phyloP scores from a whole-genome alignment of 2,329 filamentous ascomycete genomes.

The Scorias spongiosa region DNA sequence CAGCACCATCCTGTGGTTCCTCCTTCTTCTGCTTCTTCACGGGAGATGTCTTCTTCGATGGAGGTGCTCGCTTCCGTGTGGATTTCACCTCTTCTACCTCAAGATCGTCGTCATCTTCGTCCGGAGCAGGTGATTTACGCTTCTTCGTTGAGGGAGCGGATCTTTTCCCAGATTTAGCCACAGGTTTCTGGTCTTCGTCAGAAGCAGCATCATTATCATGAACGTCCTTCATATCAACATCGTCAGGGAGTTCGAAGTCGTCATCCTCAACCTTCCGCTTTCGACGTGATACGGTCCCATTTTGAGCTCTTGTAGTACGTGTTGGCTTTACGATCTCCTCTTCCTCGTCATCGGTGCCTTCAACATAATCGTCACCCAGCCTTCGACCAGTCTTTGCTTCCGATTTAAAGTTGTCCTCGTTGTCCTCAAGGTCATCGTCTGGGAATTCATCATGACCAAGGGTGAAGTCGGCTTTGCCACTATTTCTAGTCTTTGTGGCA shows the following conservation, averaged over 20 bases:
- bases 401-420: slow-evolving; percentile 66
- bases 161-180: slow-evolving; percentile 25
- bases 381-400: slow-evolving; percentile 43
- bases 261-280: slow-evolving; percentile 34
- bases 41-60: slow-evolving; percentile 34
- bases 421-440: slow-evolving; percentile 32
- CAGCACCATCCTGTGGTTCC: slow-evolving; percentile 49
- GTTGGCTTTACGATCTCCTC: slow-evolving; percentile 46
- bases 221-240: slow-evolving; percentile 37
- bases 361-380: slow-evolving; percentile 56
- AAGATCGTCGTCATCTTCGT: slow-evolving; percentile 38
- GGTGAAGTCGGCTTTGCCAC: slow-evolving; percentile 24
- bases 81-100: slow-evolving; percentile 29
- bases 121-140: slow-evolving; percentile 42
- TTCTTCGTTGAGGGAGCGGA: slow-evolving; percentile 28
- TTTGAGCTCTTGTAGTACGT: neutral
- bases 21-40: slow-evolving; percentile 48
- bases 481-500: slow-evolving; percentile 20
- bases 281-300: slow-evolving; percentile 10
- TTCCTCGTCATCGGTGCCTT: slow-evolving; percentile 48
- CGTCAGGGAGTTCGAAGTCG: slow-evolving; percentile 26
- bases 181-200: slow-evolving; percentile 27
- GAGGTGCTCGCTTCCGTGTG: slow-evolving; percentile 40
- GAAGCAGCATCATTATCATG: slow-evolving; percentile 26
- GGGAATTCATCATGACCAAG: slow-evolving; percentile 21